A percentile compares a stretch with the other conserved stretches of the same genome.
phyloP scores from a whole-genome alignment of 2,329 filamentous ascomycete genomes.

The Cryphonectria carpinicola region DNA sequence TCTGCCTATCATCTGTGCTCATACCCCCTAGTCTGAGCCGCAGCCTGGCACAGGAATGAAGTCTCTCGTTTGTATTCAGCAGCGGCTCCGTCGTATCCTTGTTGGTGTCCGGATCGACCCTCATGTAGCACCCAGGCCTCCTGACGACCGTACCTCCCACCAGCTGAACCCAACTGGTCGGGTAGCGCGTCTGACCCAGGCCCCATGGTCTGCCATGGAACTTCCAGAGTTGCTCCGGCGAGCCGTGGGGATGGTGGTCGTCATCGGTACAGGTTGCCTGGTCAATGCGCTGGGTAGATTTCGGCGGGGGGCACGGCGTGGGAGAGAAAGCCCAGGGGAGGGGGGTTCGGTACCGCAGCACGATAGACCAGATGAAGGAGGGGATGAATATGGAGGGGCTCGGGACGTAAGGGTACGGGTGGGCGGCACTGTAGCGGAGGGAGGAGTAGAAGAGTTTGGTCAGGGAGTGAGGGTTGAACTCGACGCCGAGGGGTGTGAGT shows the following conservation, averaged over 20 bases:
- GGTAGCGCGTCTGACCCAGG: conserved; percentile 36
- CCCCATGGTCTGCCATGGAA: conserved; percentile 37
- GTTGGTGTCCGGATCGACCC: conserved; percentile 44
- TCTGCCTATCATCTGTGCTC: conserved; percentile 40
- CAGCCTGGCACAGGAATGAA: conserved; percentile 39
- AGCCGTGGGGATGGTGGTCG: conserved; percentile 32
- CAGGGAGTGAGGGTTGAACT: conserved; percentile 37
- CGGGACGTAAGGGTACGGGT: conserved; percentile 39
- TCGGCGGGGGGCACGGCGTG: conserved; percentile 34
- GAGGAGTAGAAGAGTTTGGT: conserved; percentile 34
- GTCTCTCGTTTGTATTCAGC: conserved; percentile 43
- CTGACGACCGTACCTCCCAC: conserved; percentile 37
- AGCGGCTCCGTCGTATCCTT: conserved; percentile 41
- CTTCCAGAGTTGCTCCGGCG: conserved; percentile 29
- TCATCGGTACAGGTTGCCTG: conserved; percentile 34
- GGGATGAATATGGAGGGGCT: conserved; percentile 22
- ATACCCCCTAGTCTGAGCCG: conserved; percentile 37
- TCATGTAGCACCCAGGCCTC: conserved; percentile 41
- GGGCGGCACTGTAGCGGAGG: conserved; percentile 39
- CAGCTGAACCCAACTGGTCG: conserved; percentile 34
- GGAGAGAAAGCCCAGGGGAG: conserved; percentile 32
- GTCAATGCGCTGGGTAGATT: conserved; percentile 31
- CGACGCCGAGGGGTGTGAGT: conserved; percentile 38
- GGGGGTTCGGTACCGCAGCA: conserved; percentile 26
- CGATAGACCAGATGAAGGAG: conserved; percentile 28